Conservation (phyloP, 768 basidiomycete genomes). For the Lyophyllum decastes region DNA sequence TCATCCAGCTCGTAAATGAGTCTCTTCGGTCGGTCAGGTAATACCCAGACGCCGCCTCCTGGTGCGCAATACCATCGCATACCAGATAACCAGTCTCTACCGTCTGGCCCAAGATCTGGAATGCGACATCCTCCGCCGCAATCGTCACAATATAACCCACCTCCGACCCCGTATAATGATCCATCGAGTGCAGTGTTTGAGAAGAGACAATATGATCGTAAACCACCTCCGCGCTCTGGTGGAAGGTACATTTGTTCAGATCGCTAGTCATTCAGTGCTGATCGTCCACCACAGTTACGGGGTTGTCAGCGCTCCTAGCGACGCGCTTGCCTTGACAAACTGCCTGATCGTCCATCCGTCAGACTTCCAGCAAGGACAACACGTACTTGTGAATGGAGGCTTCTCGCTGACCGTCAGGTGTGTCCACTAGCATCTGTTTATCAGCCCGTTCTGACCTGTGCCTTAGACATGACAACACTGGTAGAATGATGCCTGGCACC, state of each 20-base stretch:
- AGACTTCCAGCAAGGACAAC: slow-evolving; percentile 74
- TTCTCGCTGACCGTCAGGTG: slow-evolving; percentile 79
- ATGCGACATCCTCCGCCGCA: slow-evolving; percentile 38
- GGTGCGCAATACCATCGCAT: slow-evolving; percentile 45
- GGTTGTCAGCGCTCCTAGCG: slow-evolving; percentile 63
- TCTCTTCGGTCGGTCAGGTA: slow-evolving; percentile 46
- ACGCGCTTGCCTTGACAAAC: slow-evolving; percentile 75
- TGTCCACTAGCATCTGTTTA: slow-evolving; percentile 16
- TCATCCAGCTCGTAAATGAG: slow-evolving; percentile 33
- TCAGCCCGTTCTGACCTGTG: not conserved
- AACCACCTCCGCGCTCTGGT: slow-evolving; percentile 33
- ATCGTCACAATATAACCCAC: slow-evolving; percentile 40
- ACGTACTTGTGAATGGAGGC: slow-evolving; percentile 72
- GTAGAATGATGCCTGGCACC: slow-evolving; percentile 62
- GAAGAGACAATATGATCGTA: slow-evolving; percentile 46
- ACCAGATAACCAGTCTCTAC: slow-evolving; percentile 29
- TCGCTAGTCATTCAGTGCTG: slow-evolving; percentile 7
- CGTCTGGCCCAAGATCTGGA: slow-evolving; percentile 33
- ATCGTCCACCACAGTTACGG: slow-evolving; percentile 38
- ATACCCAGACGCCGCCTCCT: slow-evolving; percentile 37
- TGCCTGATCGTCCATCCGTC: slow-evolving; percentile 76
- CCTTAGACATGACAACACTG: slow-evolving; percentile 76
- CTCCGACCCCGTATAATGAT: slow-evolving; percentile 51
- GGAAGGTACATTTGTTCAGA: slow-evolving; percentile 22
- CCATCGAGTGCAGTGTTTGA: slow-evolving; percentile 50